These are phyloP conservation scores for Penicillium coprophilum DNA, from an alignment of 495 filamentous ascomycete genomes.

Conservation along the genomic window DNA sequence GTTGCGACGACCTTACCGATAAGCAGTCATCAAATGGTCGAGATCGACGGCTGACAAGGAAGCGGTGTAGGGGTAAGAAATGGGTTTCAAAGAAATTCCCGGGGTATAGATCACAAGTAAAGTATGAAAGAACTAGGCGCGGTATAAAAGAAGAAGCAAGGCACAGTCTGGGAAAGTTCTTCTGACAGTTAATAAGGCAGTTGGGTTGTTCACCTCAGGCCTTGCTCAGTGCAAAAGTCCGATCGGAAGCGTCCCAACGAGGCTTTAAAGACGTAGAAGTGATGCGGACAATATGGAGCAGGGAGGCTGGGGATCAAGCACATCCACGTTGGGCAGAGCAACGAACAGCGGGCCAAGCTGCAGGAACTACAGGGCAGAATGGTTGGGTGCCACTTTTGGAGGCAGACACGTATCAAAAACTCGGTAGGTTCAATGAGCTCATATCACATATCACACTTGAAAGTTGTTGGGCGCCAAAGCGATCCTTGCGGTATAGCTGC, in stretches of 20 bases:
- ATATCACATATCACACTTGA: slow-evolving; percentile 9
- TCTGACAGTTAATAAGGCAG: slow-evolving; percentile 2
- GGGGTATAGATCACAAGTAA: slow-evolving; percentile 8
- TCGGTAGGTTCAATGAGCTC: slow-evolving; percentile 20
- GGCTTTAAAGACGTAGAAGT: slow-evolving; percentile 2
- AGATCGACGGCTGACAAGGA: slow-evolving; percentile 12
- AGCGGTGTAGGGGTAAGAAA: slow-evolving; percentile 22
- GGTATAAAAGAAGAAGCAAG: slow-evolving; percentile 17
- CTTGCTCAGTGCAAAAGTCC: slow-evolving; percentile 20
- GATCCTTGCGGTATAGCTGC: slow-evolving; percentile 25
- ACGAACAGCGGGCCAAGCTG: slow-evolving; percentile 21
- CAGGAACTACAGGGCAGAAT: slow-evolving; percentile 19
- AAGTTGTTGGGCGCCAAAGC: slow-evolving; percentile 22
- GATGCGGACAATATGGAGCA: slow-evolving; percentile 7
- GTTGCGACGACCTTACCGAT: slow-evolving; percentile 14
- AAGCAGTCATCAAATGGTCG: slow-evolving; percentile 20
- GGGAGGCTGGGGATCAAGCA: slow-evolving; percentile 26
- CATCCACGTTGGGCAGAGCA: slow-evolving; percentile 32
- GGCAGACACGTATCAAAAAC: slow-evolving; percentile 25
- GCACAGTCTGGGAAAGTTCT: neutral
- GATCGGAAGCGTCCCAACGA: slow-evolving; percentile 16
- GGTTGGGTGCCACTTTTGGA: slow-evolving; percentile 37
- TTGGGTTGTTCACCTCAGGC: slow-evolving; percentile 10
- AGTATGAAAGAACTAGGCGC: neutral
- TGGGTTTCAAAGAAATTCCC: neutral